Conservation (phyloP, 345 rosid genomes). For the rapeseed (Brassica napus) region DNA sequence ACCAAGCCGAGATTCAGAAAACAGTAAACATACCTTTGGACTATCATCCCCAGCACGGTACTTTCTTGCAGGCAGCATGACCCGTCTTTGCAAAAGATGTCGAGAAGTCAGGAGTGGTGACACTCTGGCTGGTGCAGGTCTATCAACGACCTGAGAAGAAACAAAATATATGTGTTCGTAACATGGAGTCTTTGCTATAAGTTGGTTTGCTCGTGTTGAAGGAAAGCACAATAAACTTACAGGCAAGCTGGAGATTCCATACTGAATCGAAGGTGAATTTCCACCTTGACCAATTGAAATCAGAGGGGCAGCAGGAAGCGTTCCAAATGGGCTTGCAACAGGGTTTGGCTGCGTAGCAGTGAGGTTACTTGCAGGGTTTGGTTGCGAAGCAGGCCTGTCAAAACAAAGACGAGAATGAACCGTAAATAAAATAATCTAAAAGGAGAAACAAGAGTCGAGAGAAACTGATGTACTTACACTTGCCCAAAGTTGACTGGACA, state of each 20-base stretch:
- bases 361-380: constrained; percentile 31
- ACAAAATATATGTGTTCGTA: not conserved
- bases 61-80: constrained; percentile 73
- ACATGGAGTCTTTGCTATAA: not conserved
- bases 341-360: constrained; percentile 53
- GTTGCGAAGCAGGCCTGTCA: constrained; percentile 55
- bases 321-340: constrained; percentile 81
- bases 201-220: not conserved
- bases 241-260: constrained; percentile 89
- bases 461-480: constrained; percentile 46
- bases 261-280: constrained; percentile 73
- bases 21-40: constrained; percentile 55
- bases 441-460: constrained; percentile 6
- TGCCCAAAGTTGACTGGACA: constrained; percentile 57
- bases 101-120: constrained; percentile 81
- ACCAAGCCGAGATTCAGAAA: constrained; percentile 5
- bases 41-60: constrained; percentile 68
- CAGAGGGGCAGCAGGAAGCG: constrained; percentile 89
- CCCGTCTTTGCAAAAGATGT: constrained; percentile 74
- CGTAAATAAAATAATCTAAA: not conserved
- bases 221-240: constrained; percentile 45
- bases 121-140: constrained; percentile 70
- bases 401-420: constrained; percentile 19
- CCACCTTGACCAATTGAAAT: constrained; percentile 81
- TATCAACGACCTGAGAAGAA: constrained; percentile 70